Percentiles rank a stretch among this genome's conserved stretches.
Evolutionary conservation across 768 basidiomycete genomes (phyloP).

Genomic region (Infundibulicybe gibba): DNA sequence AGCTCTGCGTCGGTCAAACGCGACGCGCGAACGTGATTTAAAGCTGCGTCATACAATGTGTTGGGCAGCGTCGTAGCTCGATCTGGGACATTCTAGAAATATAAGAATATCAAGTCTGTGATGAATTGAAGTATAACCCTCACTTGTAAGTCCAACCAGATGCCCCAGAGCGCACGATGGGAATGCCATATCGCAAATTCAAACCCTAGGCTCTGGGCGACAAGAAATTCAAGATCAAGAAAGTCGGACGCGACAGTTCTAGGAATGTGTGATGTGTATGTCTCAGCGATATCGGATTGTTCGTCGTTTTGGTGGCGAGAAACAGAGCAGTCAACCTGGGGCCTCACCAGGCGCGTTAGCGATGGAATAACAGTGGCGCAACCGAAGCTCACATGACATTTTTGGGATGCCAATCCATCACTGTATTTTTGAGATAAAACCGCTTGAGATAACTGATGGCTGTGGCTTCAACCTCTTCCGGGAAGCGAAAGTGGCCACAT

Average conservation of each 20-base stretch:
- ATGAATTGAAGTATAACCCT: slow-evolving; percentile 6
- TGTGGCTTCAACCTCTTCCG: slow-evolving; percentile 91
- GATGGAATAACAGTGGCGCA: no score
- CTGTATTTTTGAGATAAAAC: slow-evolving; percentile 96
- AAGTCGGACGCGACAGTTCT: slow-evolving; percentile 81
- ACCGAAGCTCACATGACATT: slow-evolving; percentile 76
- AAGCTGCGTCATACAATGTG: slow-evolving; percentile 61
- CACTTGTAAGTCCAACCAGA: slow-evolving; percentile 88
- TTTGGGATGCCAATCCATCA: slow-evolving; percentile 99
- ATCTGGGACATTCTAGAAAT: slow-evolving; percentile 53
- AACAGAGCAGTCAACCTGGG: slow-evolving; percentile 91
- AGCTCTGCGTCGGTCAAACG: slow-evolving; percentile 91
- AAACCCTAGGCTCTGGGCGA: slow-evolving; percentile 91
- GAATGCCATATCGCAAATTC: slow-evolving; percentile 95
- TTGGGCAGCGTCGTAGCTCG: slow-evolving; percentile 42
- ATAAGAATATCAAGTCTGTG: neutral
- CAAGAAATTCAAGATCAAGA: slow-evolving; percentile 91
- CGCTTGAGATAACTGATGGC: slow-evolving; percentile 91
- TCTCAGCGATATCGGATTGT: slow-evolving; percentile 82
- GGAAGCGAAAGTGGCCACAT: slow-evolving; percentile 82
- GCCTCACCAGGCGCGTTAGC: no score
- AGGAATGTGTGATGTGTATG: slow-evolving; percentile 80
- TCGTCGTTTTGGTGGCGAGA: slow-evolving; percentile 96
- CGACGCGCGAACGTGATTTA: slow-evolving; percentile 68
- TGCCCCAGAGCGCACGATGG: slow-evolving; percentile 83